Evolutionary conservation across 805 yeast genomes (phyloP), one percentile per base, ranked within the genome.

Genomic region (Kodamaea nitidulidarum): DNA sequence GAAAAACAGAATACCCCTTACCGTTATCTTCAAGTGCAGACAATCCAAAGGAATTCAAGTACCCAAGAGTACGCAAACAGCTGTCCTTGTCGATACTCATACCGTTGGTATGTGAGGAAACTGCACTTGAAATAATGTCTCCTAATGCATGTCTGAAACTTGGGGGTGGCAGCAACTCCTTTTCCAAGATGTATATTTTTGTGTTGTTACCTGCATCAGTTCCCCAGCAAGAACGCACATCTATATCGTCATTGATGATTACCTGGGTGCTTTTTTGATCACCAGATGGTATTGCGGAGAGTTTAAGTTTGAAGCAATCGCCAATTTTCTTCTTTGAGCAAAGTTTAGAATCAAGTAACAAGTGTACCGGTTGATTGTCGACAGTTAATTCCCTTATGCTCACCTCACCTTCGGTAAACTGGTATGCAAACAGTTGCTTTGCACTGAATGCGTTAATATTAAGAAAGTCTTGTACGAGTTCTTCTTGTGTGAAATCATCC

Each of bases 1-100:
- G 63, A 38, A 90, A 75, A 0, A 82, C 61, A 0, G 96, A 78
- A 62, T 88, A 87, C 0, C 95, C 95, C 15, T 64, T 51, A 18
- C 51, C 53, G 42, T 81, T 82, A 4, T 70, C 71, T 9, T 71
- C 62, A 30, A 83, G 65, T 41, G 75, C 73, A 15, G 78, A 60
- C 22, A 86, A 56, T 7, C 68, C 71, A 31, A 78, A 67, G 11
- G 71, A 60, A 35, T 75, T 70, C 42, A 90, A 56, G 47, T 76
- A 78, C 12, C 70, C 63, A 34, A 88, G 52, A 0, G 95, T 80
- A 44, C 67, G 75, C 2, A 95, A 74, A 50, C 93, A 84, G 37
- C 62, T 56, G 11, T 55, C 51, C 44, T 59, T 59, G 42, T 69
- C 66, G n/a, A 69, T 52, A 8, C 47, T 50, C 17, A 61, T 52